Evolutionary conservation across 2,329 filamentous ascomycete species (phyloP).

Genomic region (Apiospora marii): DNA sequence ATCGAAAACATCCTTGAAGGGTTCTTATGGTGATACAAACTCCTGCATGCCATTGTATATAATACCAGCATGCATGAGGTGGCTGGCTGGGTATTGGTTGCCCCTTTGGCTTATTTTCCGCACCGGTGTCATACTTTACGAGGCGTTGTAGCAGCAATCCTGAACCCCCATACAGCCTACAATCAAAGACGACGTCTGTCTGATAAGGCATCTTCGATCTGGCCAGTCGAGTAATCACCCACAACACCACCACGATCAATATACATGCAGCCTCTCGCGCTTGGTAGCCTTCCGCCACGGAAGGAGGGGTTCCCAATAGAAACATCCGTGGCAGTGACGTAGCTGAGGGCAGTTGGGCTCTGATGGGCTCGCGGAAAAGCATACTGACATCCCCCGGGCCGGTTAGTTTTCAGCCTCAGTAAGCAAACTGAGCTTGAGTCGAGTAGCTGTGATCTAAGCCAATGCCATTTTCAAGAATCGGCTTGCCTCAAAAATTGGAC

Average conservation of each 20-base stretch:
- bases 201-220: not conserved
- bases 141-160: not conserved
- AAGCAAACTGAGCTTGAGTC: not conserved
- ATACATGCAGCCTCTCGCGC: not conserved
- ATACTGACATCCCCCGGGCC: not conserved
- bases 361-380: not conserved
- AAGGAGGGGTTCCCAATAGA: not conserved
- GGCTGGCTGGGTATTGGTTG: too few relatives aligned
- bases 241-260: not conserved
- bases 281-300: not conserved
- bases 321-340: not conserved
- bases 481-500: not conserved
- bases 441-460: not conserved
- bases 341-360: not conserved
- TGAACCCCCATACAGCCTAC: not conserved
- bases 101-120: too few relatives aligned
- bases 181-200: not conserved
- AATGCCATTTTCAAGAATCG: not conserved
- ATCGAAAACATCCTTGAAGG: not conserved
- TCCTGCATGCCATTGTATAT: not conserved
- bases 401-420: slow-evolving; percentile 1
- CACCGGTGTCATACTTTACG: not conserved
- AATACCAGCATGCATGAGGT: too few relatives aligned
- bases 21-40: not conserved
- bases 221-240: not conserved